phyloP scores from a whole-genome alignment of 2,329 filamentous ascomycete genomes.

The Cladosporium halotolerans region DNA sequence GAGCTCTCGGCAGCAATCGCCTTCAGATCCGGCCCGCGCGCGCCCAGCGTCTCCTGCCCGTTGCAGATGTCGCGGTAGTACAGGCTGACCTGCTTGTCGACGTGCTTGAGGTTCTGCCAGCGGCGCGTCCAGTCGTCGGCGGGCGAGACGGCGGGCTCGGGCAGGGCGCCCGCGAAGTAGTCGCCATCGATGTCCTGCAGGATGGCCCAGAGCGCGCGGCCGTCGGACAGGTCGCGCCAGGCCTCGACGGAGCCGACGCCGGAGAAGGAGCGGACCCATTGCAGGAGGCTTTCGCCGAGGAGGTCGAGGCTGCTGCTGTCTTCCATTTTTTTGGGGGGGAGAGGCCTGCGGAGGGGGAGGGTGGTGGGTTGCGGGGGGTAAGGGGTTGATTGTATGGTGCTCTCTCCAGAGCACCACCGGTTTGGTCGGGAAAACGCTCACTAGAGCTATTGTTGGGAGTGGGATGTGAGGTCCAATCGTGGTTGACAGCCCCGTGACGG shows the following conservation, averaged over 20 bases:
- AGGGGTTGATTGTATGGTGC: not conserved
- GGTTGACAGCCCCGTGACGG: no score
- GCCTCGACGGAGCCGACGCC: slow-evolving; percentile 30
- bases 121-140: slow-evolving; percentile 45
- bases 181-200: slow-evolving; percentile 41
- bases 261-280: slow-evolving; percentile 41
- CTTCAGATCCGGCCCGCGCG: slow-evolving; percentile 42
- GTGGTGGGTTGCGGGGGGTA: no score
- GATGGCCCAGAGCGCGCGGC: slow-evolving; percentile 43
- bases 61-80: slow-evolving; percentile 43
- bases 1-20: slow-evolving; percentile 42
- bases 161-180: slow-evolving; percentile 44
- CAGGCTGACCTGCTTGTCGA: slow-evolving; percentile 42
- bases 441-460: no score
- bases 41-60: slow-evolving; percentile 34
- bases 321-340: not conserved
- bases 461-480: no score
- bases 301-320: slow-evolving; percentile 16
- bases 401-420: not conserved
- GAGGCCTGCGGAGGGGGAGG: no score
- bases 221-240: slow-evolving; percentile 42
- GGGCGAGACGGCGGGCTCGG: slow-evolving; percentile 38
- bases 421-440: no score
- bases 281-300: slow-evolving; percentile 26
- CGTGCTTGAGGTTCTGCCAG: slow-evolving; percentile 49